Conservation (phyloP, 164 flowering plant species). For the Nymphaea thermarum region DNA sequence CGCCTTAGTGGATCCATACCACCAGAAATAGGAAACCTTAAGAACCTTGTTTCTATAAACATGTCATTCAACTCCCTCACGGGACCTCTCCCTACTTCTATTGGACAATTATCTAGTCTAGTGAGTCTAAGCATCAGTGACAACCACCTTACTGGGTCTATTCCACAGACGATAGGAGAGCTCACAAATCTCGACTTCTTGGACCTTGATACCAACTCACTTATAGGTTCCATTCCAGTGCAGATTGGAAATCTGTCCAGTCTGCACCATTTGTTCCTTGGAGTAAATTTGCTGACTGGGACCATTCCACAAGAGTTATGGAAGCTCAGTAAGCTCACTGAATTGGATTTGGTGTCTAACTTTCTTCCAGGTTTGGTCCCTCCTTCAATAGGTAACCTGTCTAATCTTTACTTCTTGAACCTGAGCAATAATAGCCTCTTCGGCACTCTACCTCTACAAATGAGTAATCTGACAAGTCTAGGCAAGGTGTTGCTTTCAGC, state of each 20-base stretch:
- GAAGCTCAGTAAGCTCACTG: not conserved
- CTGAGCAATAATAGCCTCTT: not conserved
- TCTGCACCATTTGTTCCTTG: too few species aligned
- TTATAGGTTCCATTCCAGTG: too few species aligned
- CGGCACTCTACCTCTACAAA: constrained; percentile 3
- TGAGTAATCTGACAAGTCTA: too few species aligned
- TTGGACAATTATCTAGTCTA: not conserved
- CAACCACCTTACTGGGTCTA: not conserved
- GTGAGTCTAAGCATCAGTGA: constrained; percentile 4
- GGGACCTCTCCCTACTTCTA: constrained; percentile 1
- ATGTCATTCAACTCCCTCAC: not conserved
- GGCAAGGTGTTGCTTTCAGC: too few species aligned
- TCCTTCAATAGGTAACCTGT: not conserved
- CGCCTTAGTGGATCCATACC: constrained; percentile 3
- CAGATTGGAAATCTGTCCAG: too few species aligned
- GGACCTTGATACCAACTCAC: too few species aligned
- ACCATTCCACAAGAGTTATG: not conserved
- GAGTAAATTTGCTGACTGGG: too few species aligned
- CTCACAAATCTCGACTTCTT: too few species aligned
- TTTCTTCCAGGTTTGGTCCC: not conserved
- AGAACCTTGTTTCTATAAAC: not conserved
- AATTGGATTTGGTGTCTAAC: not conserved
- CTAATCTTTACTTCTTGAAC: not conserved
- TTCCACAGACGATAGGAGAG: too few species aligned
- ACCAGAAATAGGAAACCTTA: constrained; percentile 3